These are phyloP conservation scores for Vachellia pachyceras DNA, from an alignment of 306 rosid genomes.

Conservation along the genomic window DNA sequence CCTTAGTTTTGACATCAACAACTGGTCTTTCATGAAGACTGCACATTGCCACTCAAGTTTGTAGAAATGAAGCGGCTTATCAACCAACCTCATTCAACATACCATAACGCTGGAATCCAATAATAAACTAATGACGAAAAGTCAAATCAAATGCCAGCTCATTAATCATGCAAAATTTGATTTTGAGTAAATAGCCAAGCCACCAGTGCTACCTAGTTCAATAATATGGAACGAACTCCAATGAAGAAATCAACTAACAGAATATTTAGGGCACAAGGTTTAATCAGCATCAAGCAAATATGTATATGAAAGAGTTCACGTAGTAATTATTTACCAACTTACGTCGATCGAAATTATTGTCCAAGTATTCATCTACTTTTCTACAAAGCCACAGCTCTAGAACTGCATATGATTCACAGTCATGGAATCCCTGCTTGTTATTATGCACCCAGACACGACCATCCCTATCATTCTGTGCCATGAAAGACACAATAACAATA, in stretches of 20 bases:
- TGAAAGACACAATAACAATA: slow-evolving; percentile 14
- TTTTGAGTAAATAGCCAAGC: neutral
- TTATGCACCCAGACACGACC: slow-evolving; percentile 66
- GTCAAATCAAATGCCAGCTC: slow-evolving; percentile 8
- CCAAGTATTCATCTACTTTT: slow-evolving; percentile 58
- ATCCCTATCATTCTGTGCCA: slow-evolving; percentile 47
- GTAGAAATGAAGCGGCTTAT: neutral
- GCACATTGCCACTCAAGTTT: slow-evolving; percentile 9
- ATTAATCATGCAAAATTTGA: slow-evolving; percentile 24
- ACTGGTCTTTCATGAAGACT: neutral
- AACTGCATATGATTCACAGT: slow-evolving; percentile 53
- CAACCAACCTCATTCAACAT: slow-evolving; percentile 48
- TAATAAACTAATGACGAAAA: neutral
- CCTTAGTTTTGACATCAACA: neutral
- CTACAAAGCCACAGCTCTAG: slow-evolving; percentile 59
- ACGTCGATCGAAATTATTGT: slow-evolving; percentile 50
- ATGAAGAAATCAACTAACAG: slow-evolving; percentile 1
- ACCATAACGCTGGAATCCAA: slow-evolving; percentile 3
- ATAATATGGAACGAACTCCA: slow-evolving; percentile 3
- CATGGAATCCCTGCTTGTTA: slow-evolving; percentile 72
- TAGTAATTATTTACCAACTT: slow-evolving; percentile 45
- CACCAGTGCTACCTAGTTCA: slow-evolving; percentile 17
- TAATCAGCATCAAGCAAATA: slow-evolving; percentile 21
- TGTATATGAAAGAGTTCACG: slow-evolving; percentile 15
- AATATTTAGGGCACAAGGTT: slow-evolving; percentile 16